These are phyloP conservation scores for Amanita thiersii DNA, from an alignment of 768 basidiomycete genomes.

Conservation along the genomic window DNA sequence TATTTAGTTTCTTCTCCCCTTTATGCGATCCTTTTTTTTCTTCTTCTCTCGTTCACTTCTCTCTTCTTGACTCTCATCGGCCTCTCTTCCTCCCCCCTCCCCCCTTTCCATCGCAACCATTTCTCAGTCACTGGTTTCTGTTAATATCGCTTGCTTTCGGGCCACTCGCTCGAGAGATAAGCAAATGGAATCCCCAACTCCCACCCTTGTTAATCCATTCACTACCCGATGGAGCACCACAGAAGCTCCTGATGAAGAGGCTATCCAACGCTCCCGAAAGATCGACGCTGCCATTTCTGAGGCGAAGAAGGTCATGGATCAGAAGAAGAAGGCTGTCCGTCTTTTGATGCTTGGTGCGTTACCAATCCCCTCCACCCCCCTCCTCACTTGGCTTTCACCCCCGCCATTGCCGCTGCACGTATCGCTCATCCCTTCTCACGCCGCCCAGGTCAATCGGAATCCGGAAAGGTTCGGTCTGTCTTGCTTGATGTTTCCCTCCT, in stretches of 20 bases:
- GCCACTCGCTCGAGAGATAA: not conserved
- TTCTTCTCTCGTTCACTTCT: too few species aligned
- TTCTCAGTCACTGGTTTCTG: not conserved
- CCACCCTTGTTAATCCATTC: not conserved
- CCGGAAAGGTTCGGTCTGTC: slow-evolving; percentile 35
- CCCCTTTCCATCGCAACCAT: too few species aligned
- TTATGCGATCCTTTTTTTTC: too few species aligned
- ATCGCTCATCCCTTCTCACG: not conserved
- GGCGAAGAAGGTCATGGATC: slow-evolving; percentile 36
- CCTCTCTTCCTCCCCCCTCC: too few species aligned
- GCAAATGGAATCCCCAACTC: too few species aligned
- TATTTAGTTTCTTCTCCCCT: too few species aligned
- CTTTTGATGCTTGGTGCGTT: slow-evolving; percentile 45
- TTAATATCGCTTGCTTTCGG: not conserved
- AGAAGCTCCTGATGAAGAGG: slow-evolving; percentile 21
- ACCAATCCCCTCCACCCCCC: not conserved
- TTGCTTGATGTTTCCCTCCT: not conserved
- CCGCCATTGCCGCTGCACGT: too few species aligned
- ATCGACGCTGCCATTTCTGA: slow-evolving; percentile 43
- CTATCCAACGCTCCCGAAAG: slow-evolving; percentile 32
- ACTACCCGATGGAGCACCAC: not conserved
- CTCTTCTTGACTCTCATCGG: too few species aligned
- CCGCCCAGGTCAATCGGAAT: slow-evolving; percentile 47
- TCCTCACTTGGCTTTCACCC: not conserved
- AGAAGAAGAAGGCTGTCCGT: slow-evolving; percentile 42